Conservation (phyloP, 345 rosid genomes). For the Ailanthus altissimus region DNA sequence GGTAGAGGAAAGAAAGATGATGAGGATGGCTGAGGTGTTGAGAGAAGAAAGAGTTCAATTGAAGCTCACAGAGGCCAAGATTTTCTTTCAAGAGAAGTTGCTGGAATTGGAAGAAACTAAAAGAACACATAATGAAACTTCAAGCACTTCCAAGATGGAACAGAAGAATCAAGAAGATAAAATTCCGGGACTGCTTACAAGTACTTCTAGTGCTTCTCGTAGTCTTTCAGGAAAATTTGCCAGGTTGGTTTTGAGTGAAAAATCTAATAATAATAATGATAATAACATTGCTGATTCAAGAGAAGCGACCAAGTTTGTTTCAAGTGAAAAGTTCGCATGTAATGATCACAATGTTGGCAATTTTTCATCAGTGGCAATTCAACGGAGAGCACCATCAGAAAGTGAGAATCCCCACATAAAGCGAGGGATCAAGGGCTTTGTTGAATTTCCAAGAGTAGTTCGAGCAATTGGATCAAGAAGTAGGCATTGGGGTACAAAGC, state of each 20-base stretch:
- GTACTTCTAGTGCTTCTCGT: conserved; percentile 14
- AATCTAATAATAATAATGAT: conserved; percentile 16
- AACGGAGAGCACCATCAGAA: conserved; percentile 45
- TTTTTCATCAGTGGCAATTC: conserved; percentile 27
- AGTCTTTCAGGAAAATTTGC: conserved; percentile 35
- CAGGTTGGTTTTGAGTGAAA: conserved; percentile 32
- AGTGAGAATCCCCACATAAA: conserved; percentile 82
- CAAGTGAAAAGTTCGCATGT: conserved; percentile 21
- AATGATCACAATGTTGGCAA: conserved; percentile 23
- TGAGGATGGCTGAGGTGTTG: conserved; percentile 65
- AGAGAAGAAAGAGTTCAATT: conserved; percentile 92
- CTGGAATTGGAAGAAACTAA: conserved; percentile 43
- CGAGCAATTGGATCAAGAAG: conserved; percentile 66
- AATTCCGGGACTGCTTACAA: conserved; percentile 20
- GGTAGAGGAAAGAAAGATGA: conserved; percentile 83
- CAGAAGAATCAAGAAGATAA: conserved; percentile 26
- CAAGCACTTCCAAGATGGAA: conserved; percentile 17
- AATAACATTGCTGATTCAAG: conserved; percentile 19
- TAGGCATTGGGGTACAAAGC: conserved; percentile 75
- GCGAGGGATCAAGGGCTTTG: conserved; percentile 87
- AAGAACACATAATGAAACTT: conserved; percentile 17
- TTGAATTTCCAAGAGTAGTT: conserved; percentile 76
- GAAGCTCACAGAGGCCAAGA: conserved; percentile 81
- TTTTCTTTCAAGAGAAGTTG: conserved; percentile 68
- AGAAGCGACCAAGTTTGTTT: conserved; percentile 21